Percentiles rank a stretch among this genome's conserved stretches.
Evolutionary conservation across 108 stramenopile species (phyloP).

Genomic region (Nitzschia inconspicua): DNA sequence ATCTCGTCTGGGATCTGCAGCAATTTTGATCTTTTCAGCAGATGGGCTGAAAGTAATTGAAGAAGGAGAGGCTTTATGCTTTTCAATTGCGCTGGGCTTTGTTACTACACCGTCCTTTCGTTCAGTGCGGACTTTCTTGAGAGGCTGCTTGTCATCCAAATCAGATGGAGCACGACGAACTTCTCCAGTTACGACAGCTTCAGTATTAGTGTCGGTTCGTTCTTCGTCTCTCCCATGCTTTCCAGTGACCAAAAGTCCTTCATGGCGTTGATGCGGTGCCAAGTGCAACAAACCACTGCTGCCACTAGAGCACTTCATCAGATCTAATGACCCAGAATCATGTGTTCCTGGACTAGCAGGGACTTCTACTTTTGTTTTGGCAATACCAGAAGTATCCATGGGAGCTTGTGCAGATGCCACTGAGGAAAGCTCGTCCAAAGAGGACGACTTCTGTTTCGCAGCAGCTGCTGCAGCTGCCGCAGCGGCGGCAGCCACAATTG

Average conservation of each 20-base stretch:
- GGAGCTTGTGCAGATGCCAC: conserved; percentile 47
- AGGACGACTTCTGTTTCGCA: conserved; percentile 22
- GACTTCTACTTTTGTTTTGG: neutral
- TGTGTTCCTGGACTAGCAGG: conserved; percentile 20
- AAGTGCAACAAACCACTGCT: conserved; percentile 45
- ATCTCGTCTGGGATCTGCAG: conserved; percentile 22
- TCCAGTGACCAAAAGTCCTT: conserved; percentile 14
- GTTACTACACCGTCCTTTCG: neutral
- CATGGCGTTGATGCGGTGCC: conserved; percentile 19
- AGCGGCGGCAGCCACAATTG: neutral
- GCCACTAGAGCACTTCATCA: conserved; percentile 58
- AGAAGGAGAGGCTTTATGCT: conserved; percentile 38
- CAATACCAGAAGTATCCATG: conserved; percentile 15
- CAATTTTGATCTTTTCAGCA: conserved; percentile 21
- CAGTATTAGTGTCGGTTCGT: conserved; percentile 25
- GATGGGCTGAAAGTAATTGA: conserved; percentile 55
- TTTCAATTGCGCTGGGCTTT: conserved; percentile 1
- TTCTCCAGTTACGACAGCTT: conserved; percentile 1
- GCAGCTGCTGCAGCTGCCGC: conserved; percentile 21
- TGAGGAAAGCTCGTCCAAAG: conserved; percentile 48
- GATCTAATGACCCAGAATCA: conserved; percentile 38
- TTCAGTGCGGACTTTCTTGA: conserved; percentile 18
- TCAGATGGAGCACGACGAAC: conserved; percentile 33
- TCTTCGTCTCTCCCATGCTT: conserved; percentile 34
- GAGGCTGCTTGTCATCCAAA: conserved; percentile 13